Conservation (phyloP, 495 filamentous ascomycete species). For the Aspergillus biplanus region DNA sequence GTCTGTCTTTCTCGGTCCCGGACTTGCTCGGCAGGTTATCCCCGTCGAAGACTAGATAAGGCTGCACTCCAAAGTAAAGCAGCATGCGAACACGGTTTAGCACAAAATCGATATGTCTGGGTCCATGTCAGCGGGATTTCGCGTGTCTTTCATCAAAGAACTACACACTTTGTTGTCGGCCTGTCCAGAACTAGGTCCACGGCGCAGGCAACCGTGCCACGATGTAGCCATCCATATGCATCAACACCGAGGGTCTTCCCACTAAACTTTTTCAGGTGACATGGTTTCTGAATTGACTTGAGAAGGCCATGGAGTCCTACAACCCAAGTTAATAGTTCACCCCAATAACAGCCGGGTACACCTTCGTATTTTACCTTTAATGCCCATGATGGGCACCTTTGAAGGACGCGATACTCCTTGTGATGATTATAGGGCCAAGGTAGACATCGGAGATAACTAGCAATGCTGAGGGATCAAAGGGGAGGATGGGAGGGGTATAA, state of each 20-base stretch:
- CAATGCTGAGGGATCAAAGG: conserved; percentile 16
- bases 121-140: conserved; percentile 9
- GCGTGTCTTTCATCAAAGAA: background rate
- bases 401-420: conserved; percentile 38
- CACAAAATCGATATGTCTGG: conserved; percentile 87
- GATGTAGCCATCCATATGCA: conserved; percentile 97
- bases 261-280: conserved; percentile 81
- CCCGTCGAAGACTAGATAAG: conserved; percentile 95
- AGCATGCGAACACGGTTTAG: conserved; percentile 93
- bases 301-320: conserved; percentile 86
- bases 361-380: conserved; percentile 57
- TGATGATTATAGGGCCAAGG: conserved; percentile 25
- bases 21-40: conserved; percentile 94
- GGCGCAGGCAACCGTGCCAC: conserved; percentile 87
- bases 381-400: conserved; percentile 62
- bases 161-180: conserved; percentile 78
- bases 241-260: conserved; percentile 92
- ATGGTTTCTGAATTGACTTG: conserved; percentile 92
- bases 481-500: conserved; percentile 1
- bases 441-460: conserved; percentile 24
- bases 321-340: background rate
- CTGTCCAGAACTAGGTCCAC: conserved; percentile 87
- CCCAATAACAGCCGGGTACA: conserved; percentile 8
- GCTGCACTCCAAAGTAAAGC: conserved; percentile 85
- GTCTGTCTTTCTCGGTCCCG: conserved; percentile 78